Percentiles rank a stretch among this genome's conserved stretches.
Conservation (phyloP, 441 rosid genomes). For the Melianthus villosus region DNA sequence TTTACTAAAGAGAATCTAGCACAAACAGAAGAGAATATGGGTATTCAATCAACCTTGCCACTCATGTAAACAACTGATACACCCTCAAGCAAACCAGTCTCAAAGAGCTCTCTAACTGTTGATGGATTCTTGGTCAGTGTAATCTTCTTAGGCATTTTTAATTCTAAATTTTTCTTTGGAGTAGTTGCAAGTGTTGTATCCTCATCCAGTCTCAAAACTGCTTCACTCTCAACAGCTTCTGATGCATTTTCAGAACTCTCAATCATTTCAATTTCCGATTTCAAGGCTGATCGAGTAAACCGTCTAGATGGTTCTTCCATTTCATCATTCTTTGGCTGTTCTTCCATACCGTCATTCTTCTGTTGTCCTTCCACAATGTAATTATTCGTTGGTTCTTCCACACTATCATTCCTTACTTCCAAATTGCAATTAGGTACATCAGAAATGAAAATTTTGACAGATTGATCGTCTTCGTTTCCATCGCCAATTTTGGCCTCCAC, state of each 20-base stretch:
- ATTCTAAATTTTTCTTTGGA: constrained; percentile 34
- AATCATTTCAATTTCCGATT: constrained; percentile 21
- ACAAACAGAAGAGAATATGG: neutral
- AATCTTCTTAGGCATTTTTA: constrained; percentile 42
- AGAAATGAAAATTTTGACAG: neutral
- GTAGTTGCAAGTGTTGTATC: constrained; percentile 30
- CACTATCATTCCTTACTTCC: neutral
- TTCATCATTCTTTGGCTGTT: constrained; percentile 2
- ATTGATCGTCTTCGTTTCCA: neutral
- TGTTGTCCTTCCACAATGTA: neutral
- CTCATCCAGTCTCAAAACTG: constrained; percentile 21
- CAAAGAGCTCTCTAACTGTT: constrained; percentile 89
- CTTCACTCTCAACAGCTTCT: constrained; percentile 16
- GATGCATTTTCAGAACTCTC: constrained; percentile 23
- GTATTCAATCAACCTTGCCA: constrained; percentile 44
- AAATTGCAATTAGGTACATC: neutral
- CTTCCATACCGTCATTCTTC: neutral
- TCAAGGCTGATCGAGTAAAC: constrained; percentile 17
- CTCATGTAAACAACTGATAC: constrained; percentile 84
- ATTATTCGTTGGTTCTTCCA: neutral
- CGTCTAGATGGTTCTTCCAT: constrained; percentile 11
- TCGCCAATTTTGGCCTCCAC: constrained; percentile 8
- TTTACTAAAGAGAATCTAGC: no score
- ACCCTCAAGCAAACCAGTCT: constrained; percentile 89
- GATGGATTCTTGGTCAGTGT: constrained; percentile 38